Conservation (phyloP, 805 yeast genomes). For the Cephaloascus albidus region DNA sequence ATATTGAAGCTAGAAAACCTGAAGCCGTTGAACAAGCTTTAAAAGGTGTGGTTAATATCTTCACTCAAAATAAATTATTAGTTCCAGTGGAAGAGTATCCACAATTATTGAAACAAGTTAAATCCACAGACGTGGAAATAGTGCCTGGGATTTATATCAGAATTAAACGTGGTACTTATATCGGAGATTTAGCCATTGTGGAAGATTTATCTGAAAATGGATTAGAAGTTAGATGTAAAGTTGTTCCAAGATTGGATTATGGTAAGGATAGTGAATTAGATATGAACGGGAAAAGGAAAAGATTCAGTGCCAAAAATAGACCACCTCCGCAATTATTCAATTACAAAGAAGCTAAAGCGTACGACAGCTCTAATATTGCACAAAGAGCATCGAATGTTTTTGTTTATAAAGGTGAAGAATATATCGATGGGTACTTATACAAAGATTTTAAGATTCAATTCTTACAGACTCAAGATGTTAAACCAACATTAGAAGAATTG, state of each 20-base stretch:
- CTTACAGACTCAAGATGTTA: constrained; percentile 72
- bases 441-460: constrained; percentile 82
- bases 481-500: constrained; percentile 83
- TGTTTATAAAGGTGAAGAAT: constrained; percentile 80
- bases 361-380: constrained; percentile 67
- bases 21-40: constrained; percentile 87
- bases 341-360: constrained; percentile 79
- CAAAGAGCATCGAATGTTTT: constrained; percentile 55
- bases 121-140: constrained; percentile 77
- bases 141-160: constrained; percentile 92
- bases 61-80: constrained; percentile 59
- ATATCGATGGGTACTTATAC: constrained; percentile 76
- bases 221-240: constrained; percentile 84
- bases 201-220: constrained; percentile 93
- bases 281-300: constrained; percentile 22
- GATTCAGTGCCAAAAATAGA: constrained; percentile 49
- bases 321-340: constrained; percentile 84
- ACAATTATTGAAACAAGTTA: constrained; percentile 81
- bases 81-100: constrained; percentile 97
- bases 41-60: constrained; percentile 84
- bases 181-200: constrained; percentile 87
- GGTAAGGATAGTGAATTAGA: constrained; percentile 56
- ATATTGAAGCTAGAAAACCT: constrained; percentile 88
- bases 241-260: constrained; percentile 91
- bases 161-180: constrained; percentile 82